These are phyloP conservation scores for Protea cynaroides DNA, from an alignment of 164 flowering plant genomes.

Conservation along the genomic window DNA sequence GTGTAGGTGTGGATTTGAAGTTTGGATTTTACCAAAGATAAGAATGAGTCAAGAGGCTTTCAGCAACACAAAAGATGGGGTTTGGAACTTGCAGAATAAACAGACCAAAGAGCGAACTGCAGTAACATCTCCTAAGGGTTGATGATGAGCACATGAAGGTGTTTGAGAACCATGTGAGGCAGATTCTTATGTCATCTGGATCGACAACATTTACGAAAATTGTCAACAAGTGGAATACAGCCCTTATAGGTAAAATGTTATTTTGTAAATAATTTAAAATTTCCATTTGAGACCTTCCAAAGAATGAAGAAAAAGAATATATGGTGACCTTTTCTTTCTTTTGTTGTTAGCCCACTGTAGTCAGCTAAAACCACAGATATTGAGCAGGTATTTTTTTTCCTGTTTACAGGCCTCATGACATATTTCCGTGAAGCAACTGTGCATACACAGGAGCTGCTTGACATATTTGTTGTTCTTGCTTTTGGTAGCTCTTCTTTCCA, in stretches of 20 bases:
- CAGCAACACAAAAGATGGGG: conserved; percentile 95
- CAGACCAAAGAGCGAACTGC: conserved; percentile 98
- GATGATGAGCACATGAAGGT: conserved; percentile 99
- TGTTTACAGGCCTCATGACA: conserved; percentile 80
- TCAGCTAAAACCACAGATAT: not conserved
- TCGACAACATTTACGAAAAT: conserved; percentile 98
- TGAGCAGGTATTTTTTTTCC: conserved; percentile 8
- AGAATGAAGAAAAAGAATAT: too few species aligned
- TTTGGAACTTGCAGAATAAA: conserved; percentile 99
- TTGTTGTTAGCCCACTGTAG: too few species aligned
- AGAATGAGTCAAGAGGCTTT: conserved; percentile 99
- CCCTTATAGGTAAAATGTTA: conserved; percentile 68
- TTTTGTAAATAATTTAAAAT: not conserved
- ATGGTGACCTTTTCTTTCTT: not conserved
- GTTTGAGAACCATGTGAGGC: conserved; percentile 98
- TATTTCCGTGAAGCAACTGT: conserved; percentile 99
- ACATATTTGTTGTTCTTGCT: conserved; percentile 95
- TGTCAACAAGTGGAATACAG: conserved; percentile 99
- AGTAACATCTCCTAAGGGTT: conserved; percentile 89
- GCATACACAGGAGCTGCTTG: conserved; percentile 95
- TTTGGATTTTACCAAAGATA: conserved; percentile 90
- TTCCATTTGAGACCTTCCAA: too few species aligned
- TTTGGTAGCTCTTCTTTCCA: too few species aligned
- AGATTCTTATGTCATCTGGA: conserved; percentile 99
- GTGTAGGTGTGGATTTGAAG: conserved; percentile 94